Evolutionary conservation across 345 rosid genomes (phyloP).

Genomic region (Eucalyptus decipiens): DNA sequence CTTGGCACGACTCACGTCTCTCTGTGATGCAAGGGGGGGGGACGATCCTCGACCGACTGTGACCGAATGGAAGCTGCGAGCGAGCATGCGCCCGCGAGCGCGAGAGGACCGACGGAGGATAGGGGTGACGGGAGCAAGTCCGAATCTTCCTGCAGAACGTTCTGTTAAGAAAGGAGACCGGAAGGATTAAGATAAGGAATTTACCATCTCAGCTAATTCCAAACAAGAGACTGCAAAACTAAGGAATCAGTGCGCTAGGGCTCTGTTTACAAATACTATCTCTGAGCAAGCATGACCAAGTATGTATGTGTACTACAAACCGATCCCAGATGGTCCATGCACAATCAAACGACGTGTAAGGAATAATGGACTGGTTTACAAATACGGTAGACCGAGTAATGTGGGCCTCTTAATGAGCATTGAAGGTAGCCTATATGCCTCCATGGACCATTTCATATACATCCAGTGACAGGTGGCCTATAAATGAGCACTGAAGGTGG

Average conservation of each 20-base stretch:
- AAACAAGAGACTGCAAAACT: neutral
- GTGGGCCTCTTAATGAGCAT: neutral
- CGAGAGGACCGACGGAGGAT: too few species aligned
- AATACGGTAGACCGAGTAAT: neutral
- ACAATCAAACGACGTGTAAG: neutral
- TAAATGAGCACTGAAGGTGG: too few species aligned
- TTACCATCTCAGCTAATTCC: neutral
- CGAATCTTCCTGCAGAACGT: slow-evolving; percentile 27
- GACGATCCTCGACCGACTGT: too few species aligned
- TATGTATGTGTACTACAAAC: neutral
- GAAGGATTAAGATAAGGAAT: neutral
- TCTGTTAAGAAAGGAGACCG: slow-evolving; percentile 13
- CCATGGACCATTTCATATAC: neutral
- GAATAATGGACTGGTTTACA: neutral
- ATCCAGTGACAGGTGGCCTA: too few species aligned
- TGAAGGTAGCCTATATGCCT: neutral
- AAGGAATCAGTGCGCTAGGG: neutral
- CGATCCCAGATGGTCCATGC: neutral
- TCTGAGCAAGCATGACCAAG: neutral
- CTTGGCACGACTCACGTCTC: too few species aligned
- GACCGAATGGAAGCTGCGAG: too few species aligned
- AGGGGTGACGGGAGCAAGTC: too few species aligned
- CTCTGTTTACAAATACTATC: neutral
- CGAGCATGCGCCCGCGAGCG: too few species aligned
- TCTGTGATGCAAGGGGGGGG: too few species aligned